Conservation (phyloP, 129 eudicot genomes). For the Apium graveolens region DNA sequence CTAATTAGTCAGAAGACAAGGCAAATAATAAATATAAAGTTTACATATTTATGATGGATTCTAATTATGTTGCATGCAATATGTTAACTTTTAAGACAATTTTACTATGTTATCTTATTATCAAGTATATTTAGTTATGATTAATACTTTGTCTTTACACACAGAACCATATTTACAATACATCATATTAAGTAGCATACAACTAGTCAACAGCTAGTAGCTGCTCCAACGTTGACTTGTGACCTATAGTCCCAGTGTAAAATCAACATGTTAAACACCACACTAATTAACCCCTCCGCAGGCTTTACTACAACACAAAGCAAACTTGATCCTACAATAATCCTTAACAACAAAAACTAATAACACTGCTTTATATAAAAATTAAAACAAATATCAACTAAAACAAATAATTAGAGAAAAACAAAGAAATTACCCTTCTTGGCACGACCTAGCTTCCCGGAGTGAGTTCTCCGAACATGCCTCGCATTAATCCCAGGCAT, state of each 20-base stretch:
- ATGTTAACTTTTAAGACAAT: background rate
- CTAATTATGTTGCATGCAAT: background rate
- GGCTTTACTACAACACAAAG: background rate
- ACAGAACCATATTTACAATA: background rate
- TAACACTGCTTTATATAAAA: background rate
- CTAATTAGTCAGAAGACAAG: background rate
- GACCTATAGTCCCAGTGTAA: background rate
- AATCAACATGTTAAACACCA: background rate
- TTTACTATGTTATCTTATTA: background rate
- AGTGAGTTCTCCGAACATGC: conserved; percentile 28
- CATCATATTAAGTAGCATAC: background rate
- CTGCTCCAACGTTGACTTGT: background rate
- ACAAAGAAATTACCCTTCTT: conserved; percentile 24
- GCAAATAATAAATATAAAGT: background rate
- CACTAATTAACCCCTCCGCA: background rate
- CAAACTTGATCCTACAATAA: background rate
- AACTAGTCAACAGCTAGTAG: background rate
- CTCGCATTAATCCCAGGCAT: conserved; percentile 19
- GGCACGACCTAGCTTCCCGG: conserved; percentile 23
- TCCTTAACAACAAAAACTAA: background rate
- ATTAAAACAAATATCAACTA: background rate
- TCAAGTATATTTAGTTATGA: background rate
- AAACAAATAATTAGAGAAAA: background rate
- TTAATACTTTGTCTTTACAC: background rate
- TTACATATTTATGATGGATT: background rate